Base-by-base conservation (phyloP, 2,329 filamentous ascomycete species). In the Paradendryphiella salina region DNA sequence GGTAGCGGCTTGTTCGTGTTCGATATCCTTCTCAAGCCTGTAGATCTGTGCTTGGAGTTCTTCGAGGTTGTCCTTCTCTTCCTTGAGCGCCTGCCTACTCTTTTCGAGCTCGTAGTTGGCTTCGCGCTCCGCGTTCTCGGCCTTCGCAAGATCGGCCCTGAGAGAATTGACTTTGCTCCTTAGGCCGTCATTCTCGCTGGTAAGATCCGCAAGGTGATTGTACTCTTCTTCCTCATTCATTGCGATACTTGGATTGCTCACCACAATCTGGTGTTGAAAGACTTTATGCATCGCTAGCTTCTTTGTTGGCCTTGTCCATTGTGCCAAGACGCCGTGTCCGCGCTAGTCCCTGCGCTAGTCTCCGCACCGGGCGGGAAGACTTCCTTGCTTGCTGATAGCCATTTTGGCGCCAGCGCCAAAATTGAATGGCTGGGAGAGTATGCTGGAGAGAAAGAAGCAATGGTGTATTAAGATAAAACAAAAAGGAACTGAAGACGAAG, bases 241-340 rank as follows among this genome's bases (percentile, higher is more conserved):
- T 28, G 43, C 34, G 33, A 15, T 23, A 17, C 36, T 31, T 46
- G 33, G 13, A 28, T 52, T 33, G 32, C 45, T 48, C 50, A 48
- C 43, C 49, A 28, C 28, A 41, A 41, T 46, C 44, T 32, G 23
- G 21, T 17, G 28, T 14, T 36, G 31, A 20, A 29, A 33, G 35
- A 38, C 47, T 45, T 46, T 50, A 46, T 46, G 36, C 42, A 21
- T 38, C 33, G 39, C 42, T 46, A 46, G 36, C 45, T 52, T 47
- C 50, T 52, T 52, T 52, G 50, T 49, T 49, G 50, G 38, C 50
- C 26, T 32, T 36, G 39, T 39, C 29, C 14, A 28, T n/a, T 18
- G 20, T 20, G 50, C 50, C 38, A 52, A 52, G 44, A 31, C 20
- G 35, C 45, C 38, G 45, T 38, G 20, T 43, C 34, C 34, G 44